Conservation (phyloP, 345 rosid species). For the Cardamine chenopodiifolia region DNA sequence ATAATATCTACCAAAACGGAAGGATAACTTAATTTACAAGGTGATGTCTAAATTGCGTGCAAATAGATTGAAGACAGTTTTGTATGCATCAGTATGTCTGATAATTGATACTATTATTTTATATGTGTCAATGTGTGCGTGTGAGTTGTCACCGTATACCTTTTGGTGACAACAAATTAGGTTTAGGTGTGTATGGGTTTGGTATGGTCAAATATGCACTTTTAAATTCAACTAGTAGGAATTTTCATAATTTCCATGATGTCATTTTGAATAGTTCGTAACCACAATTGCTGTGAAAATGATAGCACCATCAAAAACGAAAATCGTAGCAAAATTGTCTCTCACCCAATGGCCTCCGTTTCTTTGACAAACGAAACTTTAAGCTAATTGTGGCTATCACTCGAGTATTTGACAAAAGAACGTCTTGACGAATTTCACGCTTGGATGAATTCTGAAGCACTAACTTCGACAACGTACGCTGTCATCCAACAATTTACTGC, state of each 20-base stretch:
- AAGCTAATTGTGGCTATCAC: constrained; percentile 4
- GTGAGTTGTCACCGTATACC: constrained; percentile 1
- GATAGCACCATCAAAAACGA: constrained; percentile 5
- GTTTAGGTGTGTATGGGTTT: constrained; percentile 20
- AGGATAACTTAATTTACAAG: background rate
- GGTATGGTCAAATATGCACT: constrained; percentile 31
- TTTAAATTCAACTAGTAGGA: background rate
- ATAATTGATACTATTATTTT: background rate
- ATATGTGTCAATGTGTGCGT: background rate
- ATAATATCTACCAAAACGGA: background rate
- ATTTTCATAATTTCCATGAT: constrained; percentile 9
- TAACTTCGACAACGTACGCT: no score
- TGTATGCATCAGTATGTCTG: background rate
- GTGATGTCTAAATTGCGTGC: background rate
- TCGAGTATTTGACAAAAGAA: no score
- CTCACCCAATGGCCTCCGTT: constrained; percentile 10
- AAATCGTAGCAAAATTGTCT: constrained; percentile 13
- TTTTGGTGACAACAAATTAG: constrained; percentile 22
- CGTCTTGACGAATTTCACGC: no score
- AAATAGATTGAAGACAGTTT: background rate
- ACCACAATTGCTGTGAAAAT: constrained; percentile 13
- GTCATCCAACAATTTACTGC: no score
- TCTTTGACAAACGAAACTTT: constrained; percentile 17
- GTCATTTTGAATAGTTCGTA: constrained; percentile 12
- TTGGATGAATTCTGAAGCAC: no score